These are phyloP conservation scores for Knoxdaviesia capensis DNA, from an alignment of 2,329 filamentous ascomycete genomes.

Conservation along the genomic window DNA sequence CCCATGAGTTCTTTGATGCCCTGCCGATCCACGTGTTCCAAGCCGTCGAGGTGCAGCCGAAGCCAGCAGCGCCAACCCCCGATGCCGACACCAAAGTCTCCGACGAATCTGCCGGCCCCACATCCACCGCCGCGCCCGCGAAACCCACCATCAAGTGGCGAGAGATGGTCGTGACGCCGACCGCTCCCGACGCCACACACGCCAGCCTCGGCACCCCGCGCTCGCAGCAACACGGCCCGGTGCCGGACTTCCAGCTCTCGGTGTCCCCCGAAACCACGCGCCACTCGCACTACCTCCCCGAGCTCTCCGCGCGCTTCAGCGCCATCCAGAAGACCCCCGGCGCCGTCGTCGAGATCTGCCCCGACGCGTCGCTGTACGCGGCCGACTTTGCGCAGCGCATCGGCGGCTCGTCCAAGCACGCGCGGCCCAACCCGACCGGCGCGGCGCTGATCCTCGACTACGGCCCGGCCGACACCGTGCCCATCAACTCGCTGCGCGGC, in stretches of 20 bases:
- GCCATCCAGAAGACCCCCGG: slow-evolving; percentile 45
- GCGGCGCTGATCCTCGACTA: slow-evolving; percentile 95
- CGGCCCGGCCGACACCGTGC: slow-evolving; percentile 58
- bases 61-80: slow-evolving; percentile 16
- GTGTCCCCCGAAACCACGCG: slow-evolving; percentile 57
- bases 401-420: slow-evolving; percentile 38
- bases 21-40: slow-evolving; percentile 93
- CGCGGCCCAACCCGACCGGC: slow-evolving; percentile 48
- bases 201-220: slow-evolving; percentile 31
- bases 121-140: slow-evolving; percentile 18
- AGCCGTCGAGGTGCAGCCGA: slow-evolving; percentile 29
- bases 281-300: slow-evolving; percentile 68
- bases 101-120: slow-evolving; percentile 18
- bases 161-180: slow-evolving; percentile 58
- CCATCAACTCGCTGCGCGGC: slow-evolving; percentile 74
- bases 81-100: slow-evolving; percentile 17
- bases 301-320: slow-evolving; percentile 60
- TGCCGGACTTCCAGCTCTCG: slow-evolving; percentile 75
- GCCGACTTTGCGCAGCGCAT: slow-evolving; percentile 70
- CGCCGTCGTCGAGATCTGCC: slow-evolving; percentile 74
- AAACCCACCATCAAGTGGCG: slow-evolving; percentile 44
- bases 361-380: slow-evolving; percentile 64
- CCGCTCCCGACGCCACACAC: slow-evolving; percentile 32
- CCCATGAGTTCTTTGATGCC: slow-evolving; percentile 97
- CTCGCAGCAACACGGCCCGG: slow-evolving; percentile 26